Evolutionary conservation across 2,329 filamentous ascomycete species (phyloP).

Genomic region (Fusarium cyanostomum): DNA sequence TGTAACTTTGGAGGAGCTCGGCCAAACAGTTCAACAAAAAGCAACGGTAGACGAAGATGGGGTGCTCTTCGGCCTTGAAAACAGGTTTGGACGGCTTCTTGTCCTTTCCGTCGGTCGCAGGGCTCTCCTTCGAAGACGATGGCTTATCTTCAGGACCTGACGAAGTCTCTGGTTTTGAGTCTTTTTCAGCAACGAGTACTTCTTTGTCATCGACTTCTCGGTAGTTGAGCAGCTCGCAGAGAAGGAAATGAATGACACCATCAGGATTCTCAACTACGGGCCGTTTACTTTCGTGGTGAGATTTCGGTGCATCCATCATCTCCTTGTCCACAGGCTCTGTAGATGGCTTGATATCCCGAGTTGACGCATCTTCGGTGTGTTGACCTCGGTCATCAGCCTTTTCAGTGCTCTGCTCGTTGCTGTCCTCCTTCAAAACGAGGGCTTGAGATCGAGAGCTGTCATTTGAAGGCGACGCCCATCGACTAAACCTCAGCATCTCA

Average conservation of each 20-base stretch:
- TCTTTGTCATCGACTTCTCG: slow-evolving; percentile 92
- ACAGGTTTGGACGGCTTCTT: slow-evolving; percentile 75
- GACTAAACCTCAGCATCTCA: slow-evolving; percentile 79
- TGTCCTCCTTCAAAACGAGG: slow-evolving; percentile 55
- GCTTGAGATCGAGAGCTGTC: slow-evolving; percentile 47
- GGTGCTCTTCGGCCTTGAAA: slow-evolving; percentile 93
- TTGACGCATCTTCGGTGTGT: slow-evolving; percentile 16
- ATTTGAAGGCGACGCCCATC: slow-evolving; percentile 60
- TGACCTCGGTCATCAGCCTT: slow-evolving; percentile 24
- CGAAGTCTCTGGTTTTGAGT: slow-evolving; percentile 50
- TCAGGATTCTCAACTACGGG: slow-evolving; percentile 92
- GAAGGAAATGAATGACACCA: slow-evolving; percentile 92
- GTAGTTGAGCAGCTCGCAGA: slow-evolving; percentile 92
- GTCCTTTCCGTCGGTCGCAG: slow-evolving; percentile 56
- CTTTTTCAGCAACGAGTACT: slow-evolving; percentile 55
- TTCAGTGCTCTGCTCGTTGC: slow-evolving; percentile 28
- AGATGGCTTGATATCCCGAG: slow-evolving; percentile 65
- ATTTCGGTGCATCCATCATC: slow-evolving; percentile 72
- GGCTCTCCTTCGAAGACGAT: slow-evolving; percentile 46
- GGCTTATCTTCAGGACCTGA: slow-evolving; percentile 39
- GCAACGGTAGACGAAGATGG: slow-evolving; percentile 95
- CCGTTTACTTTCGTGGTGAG: slow-evolving; percentile 73
- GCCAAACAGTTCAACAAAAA: slow-evolving; percentile 92
- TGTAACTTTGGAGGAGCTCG: slow-evolving; percentile 91
- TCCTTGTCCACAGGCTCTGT: slow-evolving; percentile 69